Conservation (phyloP, 169 alveolate species). For the Plasmodium sp. region DNA sequence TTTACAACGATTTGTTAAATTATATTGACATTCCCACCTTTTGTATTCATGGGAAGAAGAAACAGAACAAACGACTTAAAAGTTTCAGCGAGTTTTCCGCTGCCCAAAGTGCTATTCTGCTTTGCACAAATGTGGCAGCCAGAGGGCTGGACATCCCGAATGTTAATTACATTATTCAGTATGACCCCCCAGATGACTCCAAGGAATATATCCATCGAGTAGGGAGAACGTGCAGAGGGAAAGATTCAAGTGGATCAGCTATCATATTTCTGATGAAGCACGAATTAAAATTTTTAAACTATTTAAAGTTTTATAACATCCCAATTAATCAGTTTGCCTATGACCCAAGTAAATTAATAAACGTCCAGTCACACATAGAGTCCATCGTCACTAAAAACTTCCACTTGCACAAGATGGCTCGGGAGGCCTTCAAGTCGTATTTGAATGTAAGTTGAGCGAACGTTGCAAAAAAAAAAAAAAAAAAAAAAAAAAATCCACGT, state of each 20-base stretch:
- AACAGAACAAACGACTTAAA: slow-evolving; percentile 95
- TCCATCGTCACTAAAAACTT: slow-evolving; percentile 97
- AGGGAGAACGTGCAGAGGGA: slow-evolving; percentile 99
- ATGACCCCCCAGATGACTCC: slow-evolving; percentile 99
- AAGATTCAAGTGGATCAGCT: slow-evolving; percentile 96
- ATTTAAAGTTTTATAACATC: slow-evolving; percentile 93
- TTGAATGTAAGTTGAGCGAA: slow-evolving; percentile 83
- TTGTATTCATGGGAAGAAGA: slow-evolving; percentile 98
- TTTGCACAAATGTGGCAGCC: slow-evolving; percentile 99
- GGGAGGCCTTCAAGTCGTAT: slow-evolving; percentile 97
- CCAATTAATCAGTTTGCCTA: slow-evolving; percentile 97
- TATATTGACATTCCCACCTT: slow-evolving; percentile 97
- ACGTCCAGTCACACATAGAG: slow-evolving; percentile 96
- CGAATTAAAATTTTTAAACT: slow-evolving; percentile 95
- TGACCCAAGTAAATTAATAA: slow-evolving; percentile 96
- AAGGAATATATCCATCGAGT: slow-evolving; percentile 99
- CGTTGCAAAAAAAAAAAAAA: slow-evolving; percentile 6
- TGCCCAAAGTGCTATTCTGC: slow-evolving; percentile 93
- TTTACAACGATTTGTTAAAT: slow-evolving; percentile 97
- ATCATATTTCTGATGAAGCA: slow-evolving; percentile 97
- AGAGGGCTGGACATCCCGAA: slow-evolving; percentile 99
- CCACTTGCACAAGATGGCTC: slow-evolving; percentile 95
- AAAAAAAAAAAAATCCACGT: slow-evolving; percentile 14
- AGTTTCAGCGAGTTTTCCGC: slow-evolving; percentile 96
- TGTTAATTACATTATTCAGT: slow-evolving; percentile 98